Conservation (phyloP, 106 monocot genomes). For the Posidonia australis region DNA sequence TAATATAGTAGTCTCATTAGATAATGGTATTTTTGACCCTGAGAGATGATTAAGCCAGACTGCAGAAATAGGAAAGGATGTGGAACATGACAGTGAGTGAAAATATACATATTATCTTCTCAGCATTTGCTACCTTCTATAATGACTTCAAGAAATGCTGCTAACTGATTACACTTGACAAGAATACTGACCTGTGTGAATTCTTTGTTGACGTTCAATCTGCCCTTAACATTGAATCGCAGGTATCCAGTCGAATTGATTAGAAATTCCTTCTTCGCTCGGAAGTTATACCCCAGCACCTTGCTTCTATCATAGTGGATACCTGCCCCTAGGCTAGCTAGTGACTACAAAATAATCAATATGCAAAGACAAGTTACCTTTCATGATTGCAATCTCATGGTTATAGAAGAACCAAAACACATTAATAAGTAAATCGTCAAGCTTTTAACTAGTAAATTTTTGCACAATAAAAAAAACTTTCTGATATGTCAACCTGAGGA, state of each 20-base stretch:
- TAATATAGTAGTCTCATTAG: too few species aligned
- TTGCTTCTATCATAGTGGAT: conserved; percentile 31
- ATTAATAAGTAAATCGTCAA: too few species aligned
- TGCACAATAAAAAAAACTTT: not conserved
- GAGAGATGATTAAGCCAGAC: too few species aligned
- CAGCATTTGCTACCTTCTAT: too few species aligned
- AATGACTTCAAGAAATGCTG: too few species aligned
- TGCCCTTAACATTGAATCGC: conserved; percentile 62
- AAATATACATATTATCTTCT: too few species aligned
- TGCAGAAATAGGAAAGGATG: too few species aligned
- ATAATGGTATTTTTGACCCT: too few species aligned
- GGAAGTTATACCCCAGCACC: conserved; percentile 39
- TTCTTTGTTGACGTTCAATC: conserved; percentile 53
- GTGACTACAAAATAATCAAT: conserved; percentile 25
- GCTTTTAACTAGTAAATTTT: not conserved
- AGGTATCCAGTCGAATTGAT: conserved; percentile 36
- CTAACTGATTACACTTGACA: too few species aligned
- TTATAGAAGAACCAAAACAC: too few species aligned
- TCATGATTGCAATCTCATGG: too few species aligned
- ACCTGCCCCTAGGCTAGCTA: conserved; percentile 51
- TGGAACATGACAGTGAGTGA: too few species aligned
- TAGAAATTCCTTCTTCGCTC: conserved; percentile 60
- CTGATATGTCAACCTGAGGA: conserved; percentile 34
- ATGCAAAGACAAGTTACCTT: not conserved
- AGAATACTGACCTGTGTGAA: conserved; percentile 33